phyloP scores from a whole-genome alignment of 768 basidiomycete genomes.

The Termitomyces sp. region DNA sequence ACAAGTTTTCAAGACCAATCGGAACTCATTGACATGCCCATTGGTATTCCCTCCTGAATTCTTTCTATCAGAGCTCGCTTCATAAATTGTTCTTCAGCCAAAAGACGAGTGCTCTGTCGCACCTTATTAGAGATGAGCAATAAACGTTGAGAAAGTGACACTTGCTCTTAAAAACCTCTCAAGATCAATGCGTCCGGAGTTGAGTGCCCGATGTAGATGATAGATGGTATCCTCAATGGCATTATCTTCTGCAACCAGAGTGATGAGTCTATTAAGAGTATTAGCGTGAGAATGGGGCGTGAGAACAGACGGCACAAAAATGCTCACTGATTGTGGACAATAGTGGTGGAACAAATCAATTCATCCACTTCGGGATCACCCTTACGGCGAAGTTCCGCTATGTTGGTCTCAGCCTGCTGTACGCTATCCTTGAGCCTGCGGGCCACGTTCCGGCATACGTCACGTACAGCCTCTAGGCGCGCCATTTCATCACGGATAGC shows the following conservation, averaged over 20 bases:
- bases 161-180: conserved; percentile 90
- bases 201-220: conserved; percentile 91
- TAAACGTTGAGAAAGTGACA: conserved; percentile 19
- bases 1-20: conserved; percentile 34
- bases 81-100: conserved; percentile 97
- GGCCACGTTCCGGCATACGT: conserved; percentile 83
- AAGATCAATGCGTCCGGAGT: conserved; percentile 87
- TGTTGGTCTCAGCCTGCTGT: conserved; percentile 64
- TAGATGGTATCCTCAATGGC: conserved; percentile 99
- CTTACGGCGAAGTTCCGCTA: conserved; percentile 75
- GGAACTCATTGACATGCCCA: conserved; percentile 41
- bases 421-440: conserved; percentile 65
- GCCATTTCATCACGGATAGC: conserved; percentile 97
- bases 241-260: conserved; percentile 98
- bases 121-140: conserved; percentile 13
- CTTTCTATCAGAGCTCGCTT: conserved; percentile 93
- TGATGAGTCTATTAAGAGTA: conserved; percentile 65
- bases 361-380: conserved; percentile 96
- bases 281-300: conserved; percentile 9
- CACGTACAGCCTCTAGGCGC: conserved; percentile 86
- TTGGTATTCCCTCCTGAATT: conserved; percentile 65
- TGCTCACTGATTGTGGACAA: conserved; percentile 94
- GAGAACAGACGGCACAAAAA: conserved; percentile 13
- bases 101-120: conserved; percentile 71
- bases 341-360: conserved; percentile 90